Percentiles rank a stretch among this genome's conserved stretches.
Conservation (phyloP, 2,329 filamentous ascomycete genomes). For the Didymosphaeria variabile region DNA sequence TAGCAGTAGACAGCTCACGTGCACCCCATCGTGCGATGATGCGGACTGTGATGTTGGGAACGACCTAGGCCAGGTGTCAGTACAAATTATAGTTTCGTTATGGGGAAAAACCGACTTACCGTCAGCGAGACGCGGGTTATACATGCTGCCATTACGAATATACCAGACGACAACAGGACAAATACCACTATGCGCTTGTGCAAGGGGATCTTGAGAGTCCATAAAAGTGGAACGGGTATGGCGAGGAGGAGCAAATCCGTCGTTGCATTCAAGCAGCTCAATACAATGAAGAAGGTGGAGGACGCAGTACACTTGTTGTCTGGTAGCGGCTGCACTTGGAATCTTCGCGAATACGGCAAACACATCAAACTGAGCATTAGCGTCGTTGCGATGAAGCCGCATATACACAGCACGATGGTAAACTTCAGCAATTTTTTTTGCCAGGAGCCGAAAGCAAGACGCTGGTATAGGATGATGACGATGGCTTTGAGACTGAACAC, state of each 20-base stretch:
- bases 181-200: slow-evolving; percentile 19
- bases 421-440: slow-evolving; percentile 19
- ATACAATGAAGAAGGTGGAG: slow-evolving; percentile 18
- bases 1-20: slow-evolving; percentile 23
- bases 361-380: slow-evolving; percentile 21
- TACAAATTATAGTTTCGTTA: background rate
- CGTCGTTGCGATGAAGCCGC: slow-evolving; percentile 14
- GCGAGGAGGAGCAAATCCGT: slow-evolving; percentile 23
- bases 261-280: slow-evolving; percentile 24
- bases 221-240: slow-evolving; percentile 24
- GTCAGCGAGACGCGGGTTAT: slow-evolving; percentile 24
- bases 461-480: slow-evolving; percentile 24
- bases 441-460: slow-evolving; percentile 22
- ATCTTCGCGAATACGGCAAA: slow-evolving; percentile 15
- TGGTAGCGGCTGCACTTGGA: slow-evolving; percentile 19
- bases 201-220: slow-evolving; percentile 24
- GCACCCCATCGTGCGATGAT: slow-evolving; percentile 26
- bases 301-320: slow-evolving; percentile 20
- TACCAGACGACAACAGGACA: slow-evolving; percentile 21
- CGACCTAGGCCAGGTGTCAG: background rate
- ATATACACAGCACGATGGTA: slow-evolving; percentile 19
- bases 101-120: background rate
- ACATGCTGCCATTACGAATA: slow-evolving; percentile 26
- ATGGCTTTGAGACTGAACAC: slow-evolving; percentile 25
- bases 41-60: slow-evolving; percentile 22